Evolutionary conservation across 1,284 basidiomycete species (phyloP), one percentile per base, ranked within the genome.

Genomic region (Chondrostereum purpureum): DNA sequence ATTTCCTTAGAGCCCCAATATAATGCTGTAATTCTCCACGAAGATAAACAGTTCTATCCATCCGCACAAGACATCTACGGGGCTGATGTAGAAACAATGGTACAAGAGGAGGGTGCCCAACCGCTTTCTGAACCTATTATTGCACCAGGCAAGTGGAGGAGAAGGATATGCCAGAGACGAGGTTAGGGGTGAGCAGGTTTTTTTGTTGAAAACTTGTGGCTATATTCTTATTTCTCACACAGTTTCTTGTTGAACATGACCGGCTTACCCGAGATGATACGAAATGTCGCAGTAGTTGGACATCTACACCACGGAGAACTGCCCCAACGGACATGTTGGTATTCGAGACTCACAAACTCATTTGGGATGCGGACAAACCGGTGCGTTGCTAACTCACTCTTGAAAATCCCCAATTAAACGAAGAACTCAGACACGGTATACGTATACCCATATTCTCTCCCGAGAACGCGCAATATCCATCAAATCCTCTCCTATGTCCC

Each of bases 31-130:
- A 67, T 97, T 39, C 71, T 97, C 45, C 95, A 99, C 59, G 96
- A 99, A 63, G 90, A 99, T 70, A 99, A 99, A 67, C 88, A 93
- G 64, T 99, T 98, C 69, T 99, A 99, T 61, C 92, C 92, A 5
- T 87, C 87, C 10, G 96, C 96, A 0, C 74, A 76, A 44, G 92
- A 98, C 41, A 83, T 95, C 1, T 99, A 99, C 62, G 96, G 95
- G 5, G 75, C 82, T 38, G 95, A 87, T 48, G 95, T 99, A 17
- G 95, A 99, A 68, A 89, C 95, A 1, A 69, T 99, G 58, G 96
- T 99, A 1, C 94, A 99, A 64, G 96, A 99, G 65, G 96, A 99
- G 68, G 96, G 99, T 60, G 81, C 90, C 3, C 96, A 99, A 63
- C 92, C 91, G 5, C 75, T 99, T 5, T 80, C 90, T 2, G 92